These are phyloP conservation scores for Daucus carota DNA, from an alignment of 129 eudicot species.

Conservation along the genomic window DNA sequence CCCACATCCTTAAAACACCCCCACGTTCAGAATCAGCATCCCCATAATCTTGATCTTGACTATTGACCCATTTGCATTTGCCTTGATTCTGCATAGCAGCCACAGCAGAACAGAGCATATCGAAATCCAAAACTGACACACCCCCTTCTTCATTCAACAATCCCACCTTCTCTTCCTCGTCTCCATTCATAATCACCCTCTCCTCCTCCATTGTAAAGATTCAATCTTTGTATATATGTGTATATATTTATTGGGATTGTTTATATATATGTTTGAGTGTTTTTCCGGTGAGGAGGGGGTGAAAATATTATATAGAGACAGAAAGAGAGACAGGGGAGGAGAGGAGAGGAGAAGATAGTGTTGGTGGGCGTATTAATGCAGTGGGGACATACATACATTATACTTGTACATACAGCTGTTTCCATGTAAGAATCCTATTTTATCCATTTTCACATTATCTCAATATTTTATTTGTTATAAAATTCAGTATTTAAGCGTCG, in stretches of 20 bases:
- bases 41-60: slow-evolving; percentile 13
- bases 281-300: neutral
- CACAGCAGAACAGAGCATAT: slow-evolving; percentile 70
- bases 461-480: neutral
- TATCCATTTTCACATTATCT: neutral
- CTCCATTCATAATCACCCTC: slow-evolving; percentile 5
- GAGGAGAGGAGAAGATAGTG: neutral
- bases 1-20: slow-evolving; percentile 94
- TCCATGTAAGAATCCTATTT: neutral
- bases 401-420: slow-evolving; percentile 4
- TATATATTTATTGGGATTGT: too few species aligned
- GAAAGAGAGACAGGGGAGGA: neutral
- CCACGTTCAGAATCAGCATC: slow-evolving; percentile 23
- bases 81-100: slow-evolving; percentile 78
- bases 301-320: neutral
- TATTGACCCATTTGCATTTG: slow-evolving; percentile 53
- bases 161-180: slow-evolving; percentile 43
- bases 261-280: neutral
- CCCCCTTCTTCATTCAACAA: slow-evolving; percentile 34
- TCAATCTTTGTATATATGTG: neutral
- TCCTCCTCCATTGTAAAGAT: slow-evolving; percentile 34
- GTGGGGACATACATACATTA: neutral
- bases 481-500: too few species aligned
- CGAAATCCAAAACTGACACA: slow-evolving; percentile 57
- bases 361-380: slow-evolving; percentile 1